Evolutionary conservation across 768 basidiomycete genomes (phyloP).

Genomic region (Galerina sulciceps): DNA sequence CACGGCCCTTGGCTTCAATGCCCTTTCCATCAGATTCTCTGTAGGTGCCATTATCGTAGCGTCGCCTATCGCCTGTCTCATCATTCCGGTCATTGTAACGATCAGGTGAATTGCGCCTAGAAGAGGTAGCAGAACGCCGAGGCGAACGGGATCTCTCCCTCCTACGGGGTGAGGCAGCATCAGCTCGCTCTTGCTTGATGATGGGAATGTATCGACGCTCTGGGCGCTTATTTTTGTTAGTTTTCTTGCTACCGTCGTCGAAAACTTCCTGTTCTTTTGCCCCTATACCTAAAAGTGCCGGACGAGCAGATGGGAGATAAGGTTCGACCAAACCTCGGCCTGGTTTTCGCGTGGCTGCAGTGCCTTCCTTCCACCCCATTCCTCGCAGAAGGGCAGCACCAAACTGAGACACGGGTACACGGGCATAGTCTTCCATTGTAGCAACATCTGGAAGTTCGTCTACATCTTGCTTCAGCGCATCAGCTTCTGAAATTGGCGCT

Average conservation of each 20-base stretch:
- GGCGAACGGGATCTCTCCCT: conserved; percentile 43
- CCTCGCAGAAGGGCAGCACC: conserved; percentile 92
- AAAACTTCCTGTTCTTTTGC: conserved; percentile 84
- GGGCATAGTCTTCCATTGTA: conserved; percentile 83
- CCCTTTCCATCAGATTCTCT: conserved; percentile 34
- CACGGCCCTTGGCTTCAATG: conserved; percentile 28
- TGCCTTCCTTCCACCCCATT: conserved; percentile 95
- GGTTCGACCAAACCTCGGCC: conserved; percentile 72
- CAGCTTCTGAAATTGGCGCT: conserved; percentile 70
- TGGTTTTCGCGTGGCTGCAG: conserved; percentile 66
- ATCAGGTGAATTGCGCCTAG: conserved; percentile 56
- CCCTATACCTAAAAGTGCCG: conserved; percentile 89
- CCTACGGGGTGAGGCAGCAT: conserved; percentile 31
- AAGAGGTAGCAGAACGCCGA: conserved; percentile 42
- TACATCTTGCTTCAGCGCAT: conserved; percentile 86
- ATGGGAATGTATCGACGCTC: conserved; percentile 88
- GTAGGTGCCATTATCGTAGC: conserved; percentile 24
- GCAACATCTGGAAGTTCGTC: conserved; percentile 76
- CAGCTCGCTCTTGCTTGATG: conserved; percentile 62
- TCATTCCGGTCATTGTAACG: conserved; percentile 23
- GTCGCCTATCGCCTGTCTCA: conserved; percentile 13
- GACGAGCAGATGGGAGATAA: conserved; percentile 81
- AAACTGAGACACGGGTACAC: conserved; percentile 91
- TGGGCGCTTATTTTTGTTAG: conserved; percentile 47
- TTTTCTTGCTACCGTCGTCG: conserved; percentile 69